phyloP scores from a whole-genome alignment of 2,329 filamentous ascomycete genomes.

The Fonsecaea nubica region DNA sequence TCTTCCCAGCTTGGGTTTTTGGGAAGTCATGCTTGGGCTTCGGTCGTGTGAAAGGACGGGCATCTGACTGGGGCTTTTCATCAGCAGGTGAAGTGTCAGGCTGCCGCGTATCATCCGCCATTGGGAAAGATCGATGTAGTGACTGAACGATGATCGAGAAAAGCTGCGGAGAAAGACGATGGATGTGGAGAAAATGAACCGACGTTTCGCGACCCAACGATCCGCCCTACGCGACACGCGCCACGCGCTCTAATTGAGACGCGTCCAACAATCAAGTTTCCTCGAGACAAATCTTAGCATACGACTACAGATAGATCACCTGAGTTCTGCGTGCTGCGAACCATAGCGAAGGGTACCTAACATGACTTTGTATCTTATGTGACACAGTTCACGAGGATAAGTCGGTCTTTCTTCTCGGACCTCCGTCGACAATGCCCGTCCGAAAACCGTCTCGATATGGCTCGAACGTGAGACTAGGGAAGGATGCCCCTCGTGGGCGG shows the following conservation, averaged over 20 bases:
- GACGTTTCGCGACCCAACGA: neutral
- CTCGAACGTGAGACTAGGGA: slow-evolving; percentile 56
- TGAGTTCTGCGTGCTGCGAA: neutral
- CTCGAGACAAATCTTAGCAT: too few species aligned
- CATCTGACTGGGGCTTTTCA: slow-evolving; percentile 21
- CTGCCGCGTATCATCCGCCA: slow-evolving; percentile 51
- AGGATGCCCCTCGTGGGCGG: slow-evolving; percentile 48
- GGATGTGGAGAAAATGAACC: slow-evolving; percentile 4
- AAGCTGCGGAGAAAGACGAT: slow-evolving; percentile 15
- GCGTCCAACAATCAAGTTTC: neutral
- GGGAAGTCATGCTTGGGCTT: slow-evolving; percentile 52
- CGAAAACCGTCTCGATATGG: slow-evolving; percentile 70
- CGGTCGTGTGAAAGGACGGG: slow-evolving; percentile 23
- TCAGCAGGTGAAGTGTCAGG: slow-evolving; percentile 22
- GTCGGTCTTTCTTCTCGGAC: neutral
- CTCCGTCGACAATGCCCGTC: slow-evolving; percentile 52
- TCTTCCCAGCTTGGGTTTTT: slow-evolving; percentile 55
- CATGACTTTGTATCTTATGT: slow-evolving; percentile 1
- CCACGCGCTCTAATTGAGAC: slow-evolving; percentile 19
- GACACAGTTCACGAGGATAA: neutral
- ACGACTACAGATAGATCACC: too few species aligned
- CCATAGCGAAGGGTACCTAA: neutral
- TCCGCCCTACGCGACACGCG: slow-evolving; percentile 8
- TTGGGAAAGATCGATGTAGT: slow-evolving; percentile 30
- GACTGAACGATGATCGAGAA: slow-evolving; percentile 7